Conservation (phyloP, 1,284 basidiomycete species). For the Prillingera fragicola region DNA sequence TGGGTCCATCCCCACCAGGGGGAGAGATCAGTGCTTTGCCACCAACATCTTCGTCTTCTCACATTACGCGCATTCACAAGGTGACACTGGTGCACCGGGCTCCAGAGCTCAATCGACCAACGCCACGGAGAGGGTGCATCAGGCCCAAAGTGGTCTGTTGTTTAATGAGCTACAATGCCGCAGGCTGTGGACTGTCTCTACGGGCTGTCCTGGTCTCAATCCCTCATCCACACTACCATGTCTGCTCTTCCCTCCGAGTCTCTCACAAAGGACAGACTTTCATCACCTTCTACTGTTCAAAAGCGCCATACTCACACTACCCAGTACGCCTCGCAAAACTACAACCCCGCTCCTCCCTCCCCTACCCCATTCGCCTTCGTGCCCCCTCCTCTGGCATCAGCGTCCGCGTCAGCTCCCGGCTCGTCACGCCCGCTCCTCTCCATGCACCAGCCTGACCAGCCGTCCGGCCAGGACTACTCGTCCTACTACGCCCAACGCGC, state of each 20-base stretch:
- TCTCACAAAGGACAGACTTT: not conserved
- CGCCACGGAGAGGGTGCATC: too few species aligned
- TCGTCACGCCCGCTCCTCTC: slow-evolving; percentile 23
- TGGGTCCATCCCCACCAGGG: too few species aligned
- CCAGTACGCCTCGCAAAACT: not conserved
- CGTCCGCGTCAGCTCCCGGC: slow-evolving; percentile 13
- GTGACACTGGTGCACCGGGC: too few species aligned
- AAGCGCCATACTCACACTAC: not conserved
- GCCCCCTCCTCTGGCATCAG: slow-evolving; percentile 37
- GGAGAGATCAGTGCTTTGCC: too few species aligned
- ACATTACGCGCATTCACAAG: too few species aligned
- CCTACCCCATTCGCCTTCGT: slow-evolving; percentile 43
- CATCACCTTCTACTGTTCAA: not conserved
- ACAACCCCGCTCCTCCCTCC: slow-evolving; percentile 2
- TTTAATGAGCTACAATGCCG: too few species aligned
- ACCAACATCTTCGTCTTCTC: too few species aligned
- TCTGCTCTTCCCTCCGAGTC: not conserved
- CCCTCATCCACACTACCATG: not conserved
- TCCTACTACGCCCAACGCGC: slow-evolving; percentile 13
- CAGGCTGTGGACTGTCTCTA: too few species aligned
- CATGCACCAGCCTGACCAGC: slow-evolving; percentile 33
- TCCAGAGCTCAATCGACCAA: too few species aligned
- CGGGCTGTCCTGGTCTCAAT: not conserved
- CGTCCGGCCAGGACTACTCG: slow-evolving; percentile 18
- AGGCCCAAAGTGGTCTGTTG: too few species aligned